phyloP scores from a whole-genome alignment of 331 rosid species.

The Pyracantha coccinea region DNA sequence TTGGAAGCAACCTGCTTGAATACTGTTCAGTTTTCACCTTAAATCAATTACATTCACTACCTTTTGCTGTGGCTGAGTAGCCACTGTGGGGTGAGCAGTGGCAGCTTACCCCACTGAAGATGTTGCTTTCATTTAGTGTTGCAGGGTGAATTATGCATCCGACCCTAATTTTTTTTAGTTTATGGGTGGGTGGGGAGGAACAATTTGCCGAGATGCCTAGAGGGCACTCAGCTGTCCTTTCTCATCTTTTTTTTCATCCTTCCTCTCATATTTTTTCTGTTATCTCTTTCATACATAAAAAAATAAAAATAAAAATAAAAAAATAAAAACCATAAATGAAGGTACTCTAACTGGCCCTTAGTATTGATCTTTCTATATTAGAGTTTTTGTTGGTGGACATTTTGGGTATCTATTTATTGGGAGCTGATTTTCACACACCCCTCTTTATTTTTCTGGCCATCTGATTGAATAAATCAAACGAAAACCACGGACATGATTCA shows the following conservation, averaged over 20 bases:
- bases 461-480: too few species aligned
- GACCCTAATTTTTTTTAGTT: too few species aligned
- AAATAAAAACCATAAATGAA: neutral
- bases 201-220: too few species aligned
- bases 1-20: neutral
- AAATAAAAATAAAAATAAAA: too few species aligned
- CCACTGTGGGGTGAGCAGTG: neutral
- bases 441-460: too few species aligned
- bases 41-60: neutral
- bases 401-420: too few species aligned
- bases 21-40: too few species aligned
- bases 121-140: neutral
- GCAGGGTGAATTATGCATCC: neutral
- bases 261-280: neutral
- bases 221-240: neutral
- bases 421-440: too few species aligned
- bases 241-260: neutral
- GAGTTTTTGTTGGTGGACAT: neutral
- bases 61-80: neutral
- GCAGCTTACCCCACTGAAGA: neutral
- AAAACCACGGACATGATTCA: too few species aligned
- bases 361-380: neutral
- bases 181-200: too few species aligned
- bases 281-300: neutral
- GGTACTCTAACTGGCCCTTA: neutral